Evolutionary conservation across 1,139 yeast genomes (phyloP).

Genomic region (Protomyces pachydermus): DNA sequence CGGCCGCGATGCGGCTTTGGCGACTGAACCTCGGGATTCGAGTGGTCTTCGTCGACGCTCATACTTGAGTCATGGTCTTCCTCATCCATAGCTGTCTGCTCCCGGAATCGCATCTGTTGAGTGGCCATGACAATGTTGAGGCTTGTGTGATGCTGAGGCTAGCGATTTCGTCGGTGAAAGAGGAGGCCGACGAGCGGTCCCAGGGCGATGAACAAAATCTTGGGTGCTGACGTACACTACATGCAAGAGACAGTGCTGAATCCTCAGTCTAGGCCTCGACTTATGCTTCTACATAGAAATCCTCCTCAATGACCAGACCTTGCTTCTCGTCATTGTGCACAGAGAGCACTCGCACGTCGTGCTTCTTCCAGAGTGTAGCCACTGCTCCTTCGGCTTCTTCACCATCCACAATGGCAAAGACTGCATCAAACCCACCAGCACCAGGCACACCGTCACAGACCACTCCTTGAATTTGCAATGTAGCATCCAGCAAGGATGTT

Average conservation of each 20-base stretch:
- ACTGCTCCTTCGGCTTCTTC: constrained; percentile 43
- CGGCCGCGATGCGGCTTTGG: background rate
- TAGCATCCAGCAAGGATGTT: constrained; percentile 62
- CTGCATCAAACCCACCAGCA: constrained; percentile 96
- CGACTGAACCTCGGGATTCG: background rate
- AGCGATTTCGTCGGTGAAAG: too few relatives aligned
- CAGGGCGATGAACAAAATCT: too few relatives aligned
- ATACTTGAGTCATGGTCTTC: background rate
- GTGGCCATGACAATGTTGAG: too few relatives aligned
- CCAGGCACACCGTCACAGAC: constrained; percentile 96
- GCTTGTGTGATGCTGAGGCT: too few relatives aligned
- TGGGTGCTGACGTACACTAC: too few relatives aligned
- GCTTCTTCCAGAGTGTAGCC: constrained; percentile 7
- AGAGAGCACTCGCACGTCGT: constrained; percentile 4
- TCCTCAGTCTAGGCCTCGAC: too few relatives aligned
- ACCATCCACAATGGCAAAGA: constrained; percentile 56
- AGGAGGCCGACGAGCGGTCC: too few relatives aligned
- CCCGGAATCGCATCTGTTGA: too few relatives aligned
- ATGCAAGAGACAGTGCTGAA: too few relatives aligned
- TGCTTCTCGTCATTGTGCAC: constrained; percentile 11
- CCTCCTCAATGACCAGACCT: background rate
- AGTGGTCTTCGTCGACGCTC: background rate
- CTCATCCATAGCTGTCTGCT: too few relatives aligned
- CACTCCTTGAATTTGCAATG: constrained; percentile 60
- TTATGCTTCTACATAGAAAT: background rate